Conservation (phyloP, 306 rosid species). For the Gillenia trifoliata region DNA sequence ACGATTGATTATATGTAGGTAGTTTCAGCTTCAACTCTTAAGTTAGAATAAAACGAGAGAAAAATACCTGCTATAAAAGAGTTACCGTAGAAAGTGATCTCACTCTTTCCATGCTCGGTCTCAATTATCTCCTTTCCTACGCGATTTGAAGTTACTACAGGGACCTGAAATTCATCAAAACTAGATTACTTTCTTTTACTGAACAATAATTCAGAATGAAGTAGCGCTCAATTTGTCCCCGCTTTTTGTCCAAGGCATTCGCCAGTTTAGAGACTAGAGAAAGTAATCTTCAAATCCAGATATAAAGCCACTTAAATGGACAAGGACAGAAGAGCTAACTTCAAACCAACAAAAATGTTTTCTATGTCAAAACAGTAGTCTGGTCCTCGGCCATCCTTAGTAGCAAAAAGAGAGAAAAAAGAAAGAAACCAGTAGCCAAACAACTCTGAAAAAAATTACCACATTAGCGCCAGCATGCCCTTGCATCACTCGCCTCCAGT, state of each 20-base stretch:
- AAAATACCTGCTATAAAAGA: conserved; percentile 87
- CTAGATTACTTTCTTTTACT: conserved; percentile 1
- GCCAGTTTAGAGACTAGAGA: not conserved
- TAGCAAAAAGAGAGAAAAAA: not conserved
- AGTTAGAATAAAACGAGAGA: not conserved
- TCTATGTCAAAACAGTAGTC: not conserved
- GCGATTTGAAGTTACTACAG: conserved; percentile 90
- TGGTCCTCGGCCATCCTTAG: not conserved
- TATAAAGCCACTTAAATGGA: not conserved
- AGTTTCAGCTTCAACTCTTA: not conserved
- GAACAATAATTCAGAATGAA: not conserved
- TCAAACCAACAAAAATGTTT: not conserved
- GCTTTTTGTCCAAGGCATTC: not conserved
- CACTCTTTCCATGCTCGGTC: conserved; percentile 84
- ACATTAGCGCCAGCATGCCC: conserved; percentile 96
- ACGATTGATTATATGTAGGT: not conserved
- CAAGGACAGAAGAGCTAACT: not conserved
- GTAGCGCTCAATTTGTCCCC: not conserved
- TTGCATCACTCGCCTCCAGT: conserved; percentile 96
- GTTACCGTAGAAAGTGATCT: conserved; percentile 79
- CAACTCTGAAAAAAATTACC: conserved; percentile 35
- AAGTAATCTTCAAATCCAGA: not conserved
- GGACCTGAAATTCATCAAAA: conserved; percentile 60
- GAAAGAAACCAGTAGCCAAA: not conserved
- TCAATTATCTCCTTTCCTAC: conserved; percentile 79